Conservation (phyloP, 805 yeast species). For the Hanseniaspora lindneri region DNA sequence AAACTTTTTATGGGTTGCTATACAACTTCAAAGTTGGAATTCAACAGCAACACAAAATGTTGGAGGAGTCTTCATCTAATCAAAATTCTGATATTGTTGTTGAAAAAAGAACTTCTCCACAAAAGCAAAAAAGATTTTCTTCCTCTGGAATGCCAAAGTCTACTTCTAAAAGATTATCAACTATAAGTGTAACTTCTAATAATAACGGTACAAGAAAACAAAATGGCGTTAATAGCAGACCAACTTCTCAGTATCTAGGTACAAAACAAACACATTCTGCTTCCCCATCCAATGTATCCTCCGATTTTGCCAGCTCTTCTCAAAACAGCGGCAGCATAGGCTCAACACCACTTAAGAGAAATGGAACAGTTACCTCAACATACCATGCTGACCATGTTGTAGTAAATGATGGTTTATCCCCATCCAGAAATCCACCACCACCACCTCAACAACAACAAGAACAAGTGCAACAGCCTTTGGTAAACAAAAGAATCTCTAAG, state of each 20-base stretch:
- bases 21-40: slow-evolving; percentile 58
- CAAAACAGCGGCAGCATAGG: slow-evolving; percentile 13
- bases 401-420: slow-evolving; percentile 11
- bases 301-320: slow-evolving; percentile 19
- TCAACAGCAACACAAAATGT: slow-evolving; percentile 16
- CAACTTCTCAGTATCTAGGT: slow-evolving; percentile 3
- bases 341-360: slow-evolving; percentile 16
- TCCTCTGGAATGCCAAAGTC: slow-evolving; percentile 23
- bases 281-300: slow-evolving; percentile 22
- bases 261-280: slow-evolving; percentile 28
- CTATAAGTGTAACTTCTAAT: slow-evolving; percentile 35
- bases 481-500: slow-evolving; percentile 17
- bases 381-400: slow-evolving; percentile 19
- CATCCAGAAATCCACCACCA: slow-evolving; percentile 10
- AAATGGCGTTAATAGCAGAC: slow-evolving; percentile 7
- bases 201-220: slow-evolving; percentile 2
- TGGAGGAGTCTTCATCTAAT: slow-evolving; percentile 24
- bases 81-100: slow-evolving; percentile 20
- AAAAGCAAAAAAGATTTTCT: slow-evolving; percentile 14
- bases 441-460: slow-evolving; percentile 16
- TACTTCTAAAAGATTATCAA: slow-evolving; percentile 30
- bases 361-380: slow-evolving; percentile 4
- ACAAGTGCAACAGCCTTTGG: slow-evolving; percentile 17
- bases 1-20: slow-evolving; percentile 65
- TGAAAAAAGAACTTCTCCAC: slow-evolving; percentile 21